Percentiles rank a stretch among this genome's conserved stretches.
phyloP scores from a whole-genome alignment of 305 asterid genomes.

The Fraxinus albicans region DNA sequence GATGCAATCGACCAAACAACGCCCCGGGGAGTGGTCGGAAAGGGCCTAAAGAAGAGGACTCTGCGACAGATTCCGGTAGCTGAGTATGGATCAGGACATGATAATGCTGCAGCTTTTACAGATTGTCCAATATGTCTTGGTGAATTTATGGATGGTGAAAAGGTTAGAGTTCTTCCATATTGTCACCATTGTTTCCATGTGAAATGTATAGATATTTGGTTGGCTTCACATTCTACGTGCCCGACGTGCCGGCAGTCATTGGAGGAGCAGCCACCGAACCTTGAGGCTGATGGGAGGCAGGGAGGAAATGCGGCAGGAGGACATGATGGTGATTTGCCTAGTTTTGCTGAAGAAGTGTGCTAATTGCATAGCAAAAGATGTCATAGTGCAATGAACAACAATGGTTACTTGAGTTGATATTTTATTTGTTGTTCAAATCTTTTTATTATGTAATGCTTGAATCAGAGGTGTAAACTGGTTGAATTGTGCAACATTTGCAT shows the following conservation, averaged over 20 bases:
- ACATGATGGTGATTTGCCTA: conserved; percentile 19
- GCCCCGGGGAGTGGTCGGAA: conserved; percentile 16
- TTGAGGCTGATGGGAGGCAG: conserved; percentile 28
- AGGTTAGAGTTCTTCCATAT: conserved; percentile 63
- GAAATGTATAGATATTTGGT: conserved; percentile 74
- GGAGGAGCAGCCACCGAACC: conserved; percentile 35
- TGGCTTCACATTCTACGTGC: conserved; percentile 72
- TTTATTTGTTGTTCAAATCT: background rate
- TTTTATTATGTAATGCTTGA: background rate
- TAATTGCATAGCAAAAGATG: conserved; percentile 19
- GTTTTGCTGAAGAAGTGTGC: conserved; percentile 35
- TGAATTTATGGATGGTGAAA: conserved; percentile 72
- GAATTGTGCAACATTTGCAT: background rate
- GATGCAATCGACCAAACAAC: conserved; percentile 21
- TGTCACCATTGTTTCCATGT: conserved; percentile 75
- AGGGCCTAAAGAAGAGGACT: conserved; percentile 39
- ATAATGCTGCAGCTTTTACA: conserved; percentile 27
- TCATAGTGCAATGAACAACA: background rate
- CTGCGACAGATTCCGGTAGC: conserved; percentile 39
- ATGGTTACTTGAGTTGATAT: background rate
- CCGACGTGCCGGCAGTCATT: conserved; percentile 76
- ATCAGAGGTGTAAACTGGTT: background rate
- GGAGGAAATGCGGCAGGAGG: conserved; percentile 28
- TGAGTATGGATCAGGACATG: conserved; percentile 33
- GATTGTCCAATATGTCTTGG: conserved; percentile 58